Evolutionary conservation across 495 filamentous ascomycete species (phyloP), one percentile per base, ranked within the genome.

Genomic region (Recurvomyces mirabilis): DNA sequence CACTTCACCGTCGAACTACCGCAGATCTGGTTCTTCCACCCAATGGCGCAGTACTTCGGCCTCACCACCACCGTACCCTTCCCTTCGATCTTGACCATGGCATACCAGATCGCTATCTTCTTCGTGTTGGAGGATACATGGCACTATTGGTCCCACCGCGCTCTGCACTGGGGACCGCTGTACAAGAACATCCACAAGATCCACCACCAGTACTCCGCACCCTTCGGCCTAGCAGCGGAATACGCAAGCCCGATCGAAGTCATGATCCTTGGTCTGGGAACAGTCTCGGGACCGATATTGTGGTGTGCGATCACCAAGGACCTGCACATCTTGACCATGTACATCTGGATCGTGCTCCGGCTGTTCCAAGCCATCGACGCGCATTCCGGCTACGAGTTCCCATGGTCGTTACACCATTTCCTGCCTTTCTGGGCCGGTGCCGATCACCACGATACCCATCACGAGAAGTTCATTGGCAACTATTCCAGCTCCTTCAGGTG

Each of bases 11-110:
- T 96, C 52, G 91, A 98, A 61, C 71, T 98, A 3, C 89, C 91
- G 31, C 93, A 96, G 64, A 98, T 98, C 58, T 98, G 91, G 91
- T 75, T 95, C 44, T 98, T 98, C 72, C 91, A 98, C 66, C 91
- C 91, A n/a, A 80, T 96, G 74, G 89, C 88, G 26, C 82, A 87
- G 59, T 93, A 75, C 63, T 87, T 86, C 61, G 93, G 93, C 53
- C 80, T 98, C 60, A 70, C 77, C 15, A 94, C 84, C 44, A 76
- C 79, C 36, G 82, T 95, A 36, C 91, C 93, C 6, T 98, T 98
- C 71, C 91, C 91, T 9, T 65, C 77, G 7, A 45, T 82, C 52
- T 78, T 74, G 60, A 93, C 77, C 43, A 98, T 98, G 72, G 82
- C 82, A 38, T 81, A 82, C 55, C 91, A 98, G 46, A 93, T 98